Evolutionary conservation across 1,139 yeast genomes (phyloP), one percentile per base, ranked within the genome.

Genomic region (Yarrowia galli): DNA sequence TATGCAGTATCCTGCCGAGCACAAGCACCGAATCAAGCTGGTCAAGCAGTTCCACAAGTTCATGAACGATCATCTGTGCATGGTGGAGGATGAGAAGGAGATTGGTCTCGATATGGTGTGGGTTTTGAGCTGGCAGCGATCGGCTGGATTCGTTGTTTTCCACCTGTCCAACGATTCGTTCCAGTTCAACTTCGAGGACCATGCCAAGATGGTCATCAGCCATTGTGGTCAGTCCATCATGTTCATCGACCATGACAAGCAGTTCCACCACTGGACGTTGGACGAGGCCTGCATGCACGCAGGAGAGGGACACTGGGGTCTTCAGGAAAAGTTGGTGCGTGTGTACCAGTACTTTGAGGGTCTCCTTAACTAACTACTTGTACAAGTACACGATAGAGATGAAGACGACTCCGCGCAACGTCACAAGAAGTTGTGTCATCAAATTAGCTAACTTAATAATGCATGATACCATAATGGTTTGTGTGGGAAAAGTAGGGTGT

Each of bases 161-260:
- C 96, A 92, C 78, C 81, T 95, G 82, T 91, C 97, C 75, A 92
- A 92, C 76, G 98, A 97, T 23, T 89, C 92, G 63, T 87, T 90
- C 79, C 99, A 95, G 78, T 92, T 92, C 80, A 95, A 95, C 79
- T 95, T 95, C 79, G 90, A 90, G 75, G 99, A 95, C 79, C 99
- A 95, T 76, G 93, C 90, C 79, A 95, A 95, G 79, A 81, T 93
- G 69, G 88, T 96, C 71, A 78, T 93, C 54, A 89, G 95, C 60
- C 88, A 88, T 72, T 82, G 86, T 68, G 98, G 97, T 22, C 83
- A 85, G 71, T 87, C 87, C 60, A 84, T 93, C 48, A 91, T 97
- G 46, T 92, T 92, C 74, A 88, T 93, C 69, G 90, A 96, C 15
- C 92, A 96, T 58, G 84, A 86, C 68, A 87, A 92, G 74, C 84